These are phyloP conservation scores for Albophoma yamanashiensis DNA, from an alignment of 2,329 filamentous ascomycete species.

Conservation along the genomic window DNA sequence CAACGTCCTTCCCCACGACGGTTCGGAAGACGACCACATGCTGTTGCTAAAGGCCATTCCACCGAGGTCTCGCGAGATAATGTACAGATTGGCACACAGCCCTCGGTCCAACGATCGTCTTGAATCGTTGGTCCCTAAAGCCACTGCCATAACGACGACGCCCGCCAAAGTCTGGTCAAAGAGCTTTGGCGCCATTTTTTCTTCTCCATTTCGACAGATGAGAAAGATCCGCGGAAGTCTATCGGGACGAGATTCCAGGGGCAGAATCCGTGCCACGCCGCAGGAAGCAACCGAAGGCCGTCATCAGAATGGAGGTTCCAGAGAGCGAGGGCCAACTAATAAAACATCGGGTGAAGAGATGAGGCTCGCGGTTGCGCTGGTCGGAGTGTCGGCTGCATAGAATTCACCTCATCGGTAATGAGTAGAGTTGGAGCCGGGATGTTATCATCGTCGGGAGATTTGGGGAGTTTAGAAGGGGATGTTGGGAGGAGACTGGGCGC, in stretches of 20 bases:
- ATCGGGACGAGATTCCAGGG: slow-evolving; percentile 2
- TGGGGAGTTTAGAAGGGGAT: slow-evolving; percentile 50
- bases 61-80: not conserved
- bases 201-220: not conserved
- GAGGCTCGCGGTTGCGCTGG: slow-evolving; percentile 10
- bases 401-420: slow-evolving; percentile 12
- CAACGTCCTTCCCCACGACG: not conserved
- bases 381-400: slow-evolving; percentile 16
- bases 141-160: not conserved
- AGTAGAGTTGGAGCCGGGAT: slow-evolving; percentile 11
- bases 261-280: not conserved
- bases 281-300: not conserved
- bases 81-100: not conserved
- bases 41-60: not conserved
- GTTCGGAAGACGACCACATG: not conserved
- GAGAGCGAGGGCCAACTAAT: slow-evolving; percentile 14
- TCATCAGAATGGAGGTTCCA: slow-evolving; percentile 11
- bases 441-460: slow-evolving; percentile 4
- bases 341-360: slow-evolving; percentile 16
- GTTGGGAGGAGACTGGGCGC: slow-evolving; percentile 39
- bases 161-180: not conserved
- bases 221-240: slow-evolving; percentile 4
- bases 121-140: not conserved
- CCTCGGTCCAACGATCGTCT: not conserved
- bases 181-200: not conserved